Evolutionary conservation across 164 flowering plant genomes (phyloP), one percentile per base, ranked within the genome.

Genomic region (Piper longum): DNA sequence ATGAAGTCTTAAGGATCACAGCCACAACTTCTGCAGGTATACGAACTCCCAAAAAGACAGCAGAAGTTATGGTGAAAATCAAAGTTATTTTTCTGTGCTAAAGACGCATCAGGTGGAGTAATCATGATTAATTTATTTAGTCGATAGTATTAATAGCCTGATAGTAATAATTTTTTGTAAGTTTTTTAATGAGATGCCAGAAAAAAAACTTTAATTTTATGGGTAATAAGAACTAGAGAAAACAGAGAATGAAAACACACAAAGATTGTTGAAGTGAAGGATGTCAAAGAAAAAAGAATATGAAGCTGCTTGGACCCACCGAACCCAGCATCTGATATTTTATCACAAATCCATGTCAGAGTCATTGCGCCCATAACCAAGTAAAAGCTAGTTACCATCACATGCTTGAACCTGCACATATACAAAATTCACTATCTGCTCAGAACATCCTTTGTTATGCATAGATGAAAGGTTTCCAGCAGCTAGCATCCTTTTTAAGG

Each of bases 311-410:
- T 6, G 52, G 14, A 8, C 52, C n/a, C 90, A 95, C 99, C 99
- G 74, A 95, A 95, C 73, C 99, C 97, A 73, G 96, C 77, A 69
- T 95, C 97, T 63, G 97, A 65, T 68, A 95, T 87, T 66, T 81
- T 85, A 66, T 95, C 97, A 75, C 96, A 89, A 56, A 95, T 91
- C 99, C 99, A 91, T 67, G 87, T 74, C 74, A 82, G 83, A 60
- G 87, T 79, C 97, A 91, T 89, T 43, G 99, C 99, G 72, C 99
- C 97, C 70, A 81, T 80, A 18, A 89, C 93, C 79, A 91, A 70
- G 44, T 84, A 71, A 44, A 79, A 58, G 39, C 85, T 68, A 26
- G 96, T 89, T 70, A 91, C 71, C 81, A 86, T 76, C 75, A 95
- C 96, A 77, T 95, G 97, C 78, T 81, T 88, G 62, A 77, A 80